Evolutionary conservation across 2,329 filamentous ascomycete species (phyloP).

Genomic region (Stemphylium vesicarium): DNA sequence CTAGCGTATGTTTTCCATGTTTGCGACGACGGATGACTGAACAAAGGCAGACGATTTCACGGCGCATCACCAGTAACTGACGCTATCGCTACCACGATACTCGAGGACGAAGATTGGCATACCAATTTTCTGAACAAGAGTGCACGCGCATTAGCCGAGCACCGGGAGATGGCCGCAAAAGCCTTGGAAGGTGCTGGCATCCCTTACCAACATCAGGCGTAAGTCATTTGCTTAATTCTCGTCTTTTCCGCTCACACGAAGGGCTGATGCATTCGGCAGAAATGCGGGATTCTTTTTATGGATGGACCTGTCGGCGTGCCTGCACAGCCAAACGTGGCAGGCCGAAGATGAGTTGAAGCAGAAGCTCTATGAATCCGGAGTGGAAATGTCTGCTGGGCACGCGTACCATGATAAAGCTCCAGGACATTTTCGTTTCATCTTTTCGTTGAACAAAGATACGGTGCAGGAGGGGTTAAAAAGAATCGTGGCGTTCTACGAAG

Average conservation of each 20-base stretch:
- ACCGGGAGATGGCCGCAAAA: not conserved
- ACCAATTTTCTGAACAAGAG: constrained; percentile 1
- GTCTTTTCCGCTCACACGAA: no score
- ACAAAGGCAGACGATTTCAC: constrained; percentile 37
- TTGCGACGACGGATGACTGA: not conserved
- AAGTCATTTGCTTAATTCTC: not conserved
- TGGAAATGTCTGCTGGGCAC: constrained; percentile 35
- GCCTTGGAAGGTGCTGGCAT: constrained; percentile 4
- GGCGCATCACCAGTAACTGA: constrained; percentile 24
- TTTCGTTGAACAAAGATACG: constrained; percentile 46
- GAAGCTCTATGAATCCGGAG: constrained; percentile 18
- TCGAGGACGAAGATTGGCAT: constrained; percentile 28
- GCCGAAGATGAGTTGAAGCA: constrained; percentile 36
- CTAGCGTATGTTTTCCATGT: constrained; percentile 30
- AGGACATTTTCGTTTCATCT: constrained; percentile 54
- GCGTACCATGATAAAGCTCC: constrained; percentile 42
- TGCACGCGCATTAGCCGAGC: not conserved
- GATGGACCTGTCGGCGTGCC: constrained; percentile 52
- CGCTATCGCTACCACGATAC: constrained; percentile 24
- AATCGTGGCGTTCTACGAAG: constrained; percentile 4
- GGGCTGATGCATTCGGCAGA: constrained; percentile 28
- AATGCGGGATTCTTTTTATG: constrained; percentile 67
- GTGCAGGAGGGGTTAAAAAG: constrained; percentile 46
- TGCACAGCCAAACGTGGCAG: constrained; percentile 8
- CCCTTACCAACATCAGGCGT: constrained; percentile 4